Evolutionary conservation across 202 grass and related monocot genomes (phyloP), one percentile per base, ranked within the genome.

Genomic region (Panicum hallii): DNA sequence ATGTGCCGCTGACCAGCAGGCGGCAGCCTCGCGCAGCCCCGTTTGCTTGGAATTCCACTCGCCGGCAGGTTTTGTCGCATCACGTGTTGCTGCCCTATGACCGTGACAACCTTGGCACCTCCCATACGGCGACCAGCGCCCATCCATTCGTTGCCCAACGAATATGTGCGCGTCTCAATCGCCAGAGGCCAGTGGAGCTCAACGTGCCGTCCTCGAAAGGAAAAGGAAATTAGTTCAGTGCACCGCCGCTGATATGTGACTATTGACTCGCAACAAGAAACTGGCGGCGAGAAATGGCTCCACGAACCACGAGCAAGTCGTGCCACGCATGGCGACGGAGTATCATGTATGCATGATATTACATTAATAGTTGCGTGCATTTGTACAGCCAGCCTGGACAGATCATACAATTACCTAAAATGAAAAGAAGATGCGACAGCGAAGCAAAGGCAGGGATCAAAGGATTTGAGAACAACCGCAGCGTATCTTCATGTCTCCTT

Each of bases 1-100:
- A 87, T 68, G 84, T 86, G 70, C 7, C 30, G 26, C 69, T 40
- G 74, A 85, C 52, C 32, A 10, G n/a, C n/a, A 26, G 26, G 26
- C 26, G 26, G 26, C 26, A 10, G 13, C 9, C 8, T 48, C 66
- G 5, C 16, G 14, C 65, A 6, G 23, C 2, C 34, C 34, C 67
- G 36, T 57, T 16, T 13, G 28, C 1, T 67, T 42, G 70, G 78
- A 68, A 68, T 46, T 80, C 58, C 30, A 46, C 52, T 10, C 46
- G 5, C 55, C 45, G 22, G 19, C 30, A 7, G 9, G 23, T 22
- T 9, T 47, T 23, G 28, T 64, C 12, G 75, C 58, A 56, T 34
- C 84, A 87, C 69, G 69, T 87, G 69, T 57, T 10, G 47, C 4
- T 16, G 75, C 44, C 44, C 32, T 26, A 3, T 55, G 17, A 4